Evolutionary conservation across 345 rosid genomes (phyloP).

Genomic region (Dovyalis caffra): DNA sequence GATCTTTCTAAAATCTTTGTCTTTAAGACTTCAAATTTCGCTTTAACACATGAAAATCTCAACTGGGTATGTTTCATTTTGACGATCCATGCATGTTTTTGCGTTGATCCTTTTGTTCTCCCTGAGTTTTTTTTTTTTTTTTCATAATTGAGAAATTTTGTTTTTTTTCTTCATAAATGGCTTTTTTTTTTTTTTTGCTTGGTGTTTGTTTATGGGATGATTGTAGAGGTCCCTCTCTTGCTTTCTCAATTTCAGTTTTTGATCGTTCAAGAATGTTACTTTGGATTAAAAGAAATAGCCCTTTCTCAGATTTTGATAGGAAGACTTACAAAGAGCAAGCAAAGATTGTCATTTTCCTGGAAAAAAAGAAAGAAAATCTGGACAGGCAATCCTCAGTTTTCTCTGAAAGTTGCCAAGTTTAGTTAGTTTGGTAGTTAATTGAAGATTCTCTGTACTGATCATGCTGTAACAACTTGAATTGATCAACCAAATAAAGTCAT

Average conservation of each 20-base stretch:
- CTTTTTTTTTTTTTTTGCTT: not conserved
- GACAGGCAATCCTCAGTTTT: not conserved
- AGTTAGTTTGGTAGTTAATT: not conserved
- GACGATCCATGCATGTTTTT: conserved; percentile 14
- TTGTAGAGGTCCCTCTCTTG: not conserved
- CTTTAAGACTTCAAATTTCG: conserved; percentile 2
- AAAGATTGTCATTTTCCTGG: not conserved
- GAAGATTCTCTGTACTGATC: not conserved
- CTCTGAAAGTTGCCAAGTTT: not conserved
- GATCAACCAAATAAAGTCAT: not conserved
- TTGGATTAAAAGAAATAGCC: conserved; percentile 14
- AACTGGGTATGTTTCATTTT: conserved; percentile 21
- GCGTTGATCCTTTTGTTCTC: conserved; percentile 13
- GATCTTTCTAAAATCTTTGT: not conserved
- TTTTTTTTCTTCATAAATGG: not conserved
- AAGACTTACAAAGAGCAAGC: not conserved
- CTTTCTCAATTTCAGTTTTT: conserved; percentile 6
- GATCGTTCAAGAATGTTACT: conserved; percentile 6
- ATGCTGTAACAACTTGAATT: conserved; percentile 4
- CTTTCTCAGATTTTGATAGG: conserved; percentile 15
- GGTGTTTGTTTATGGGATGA: not conserved
- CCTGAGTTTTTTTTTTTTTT: not conserved
- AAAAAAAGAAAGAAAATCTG: conserved; percentile 7
- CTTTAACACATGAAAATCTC: conserved; percentile 19
- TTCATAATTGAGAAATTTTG: not conserved